Conservation (phyloP, 1,284 basidiomycete genomes). For the Coriolopsis trogii region DNA sequence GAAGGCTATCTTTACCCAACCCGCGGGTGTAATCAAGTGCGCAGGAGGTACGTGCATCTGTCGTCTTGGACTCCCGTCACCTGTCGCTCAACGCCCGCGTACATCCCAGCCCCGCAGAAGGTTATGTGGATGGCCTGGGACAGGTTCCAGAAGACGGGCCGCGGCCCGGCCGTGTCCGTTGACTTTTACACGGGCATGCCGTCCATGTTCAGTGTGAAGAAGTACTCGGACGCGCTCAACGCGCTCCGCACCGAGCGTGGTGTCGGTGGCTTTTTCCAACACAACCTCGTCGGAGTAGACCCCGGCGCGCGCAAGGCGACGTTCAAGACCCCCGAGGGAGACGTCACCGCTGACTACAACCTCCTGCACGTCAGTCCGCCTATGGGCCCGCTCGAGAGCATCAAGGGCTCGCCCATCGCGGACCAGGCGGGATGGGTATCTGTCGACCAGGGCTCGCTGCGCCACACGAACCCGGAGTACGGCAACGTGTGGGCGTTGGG, state of each 20-base stretch:
- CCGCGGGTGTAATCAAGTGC: conserved; percentile 93
- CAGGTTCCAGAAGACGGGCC: conserved; percentile 60
- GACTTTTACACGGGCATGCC: conserved; percentile 94
- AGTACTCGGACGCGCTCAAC: conserved; percentile 90
- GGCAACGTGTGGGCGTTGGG: conserved; percentile 89
- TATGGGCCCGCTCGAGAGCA: conserved; percentile 85
- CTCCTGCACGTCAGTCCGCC: conserved; percentile 89
- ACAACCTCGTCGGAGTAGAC: conserved; percentile 84
- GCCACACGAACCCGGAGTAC: conserved; percentile 80
- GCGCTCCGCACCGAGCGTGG: conserved; percentile 79
- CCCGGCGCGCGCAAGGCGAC: conserved; percentile 73
- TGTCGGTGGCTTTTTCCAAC: conserved; percentile 79
- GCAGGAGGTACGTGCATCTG: conserved; percentile 71
- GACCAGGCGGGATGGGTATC: conserved; percentile 89
- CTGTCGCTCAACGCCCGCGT: neutral
- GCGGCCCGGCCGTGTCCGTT: conserved; percentile 64
- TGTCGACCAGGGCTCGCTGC: conserved; percentile 81
- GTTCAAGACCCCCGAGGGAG: conserved; percentile 79
- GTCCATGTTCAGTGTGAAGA: conserved; percentile 90
- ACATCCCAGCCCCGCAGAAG: conserved; percentile 78
- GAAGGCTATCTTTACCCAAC: conserved; percentile 95
- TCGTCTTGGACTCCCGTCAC: neutral
- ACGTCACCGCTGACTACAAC: conserved; percentile 77
- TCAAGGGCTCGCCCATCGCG: conserved; percentile 81
- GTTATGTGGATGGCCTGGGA: conserved; percentile 97